Base-by-base conservation (phyloP, 2,329 filamentous ascomycete genomes). In the Proliferodiscus dingleyae region DNA sequence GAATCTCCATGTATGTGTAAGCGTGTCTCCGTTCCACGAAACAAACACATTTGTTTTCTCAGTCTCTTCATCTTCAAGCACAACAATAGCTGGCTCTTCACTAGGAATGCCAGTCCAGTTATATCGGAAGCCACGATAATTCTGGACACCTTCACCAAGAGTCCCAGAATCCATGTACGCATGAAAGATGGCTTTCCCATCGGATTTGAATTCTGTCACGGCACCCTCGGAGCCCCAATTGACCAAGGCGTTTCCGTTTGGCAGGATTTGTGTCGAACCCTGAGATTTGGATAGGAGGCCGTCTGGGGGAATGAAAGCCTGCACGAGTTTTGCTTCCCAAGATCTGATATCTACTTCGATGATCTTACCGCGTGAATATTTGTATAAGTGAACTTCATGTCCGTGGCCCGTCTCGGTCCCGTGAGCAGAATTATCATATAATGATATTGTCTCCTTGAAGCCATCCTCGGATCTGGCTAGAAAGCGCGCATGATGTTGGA, bases 21-120 rank as follows among this genome's bases (percentile, higher is more conserved):
- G 67, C 0, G 71, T 76, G 38, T 72, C 71, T 4, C 73, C 73
- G 46, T 76, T 76, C 73, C 73, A 77, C 4, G 71, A 77, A 2
- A 78, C 74, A 58, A 74, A 81, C 7, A 66, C 62, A 49, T 61
- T 66, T 7, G 58, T 62, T 18, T 52, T 55, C 1, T 57, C 55
- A 5, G 58, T 49, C 3, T 64, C 62, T 15, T 58, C 59, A 9
- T 53, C 47, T 7, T 48, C 46, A 33, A 63, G 63, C 3, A 68
- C 68, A 5, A 65, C 59, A 13, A 68, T 60, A 0, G 66, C 63
- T 2, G 67, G 66, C 1, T 56, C 57, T 38, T 67, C 66, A 11
- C 53, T 56, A 0, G 67, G 63, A 5, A 61, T 50, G 1, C 66
- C 66, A 3, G 64, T 67, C 66, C 66, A 69, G 41, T 68, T 66